Conservation (phyloP, 2,329 filamentous ascomycete species). For the Microthyrium microscopicum region DNA sequence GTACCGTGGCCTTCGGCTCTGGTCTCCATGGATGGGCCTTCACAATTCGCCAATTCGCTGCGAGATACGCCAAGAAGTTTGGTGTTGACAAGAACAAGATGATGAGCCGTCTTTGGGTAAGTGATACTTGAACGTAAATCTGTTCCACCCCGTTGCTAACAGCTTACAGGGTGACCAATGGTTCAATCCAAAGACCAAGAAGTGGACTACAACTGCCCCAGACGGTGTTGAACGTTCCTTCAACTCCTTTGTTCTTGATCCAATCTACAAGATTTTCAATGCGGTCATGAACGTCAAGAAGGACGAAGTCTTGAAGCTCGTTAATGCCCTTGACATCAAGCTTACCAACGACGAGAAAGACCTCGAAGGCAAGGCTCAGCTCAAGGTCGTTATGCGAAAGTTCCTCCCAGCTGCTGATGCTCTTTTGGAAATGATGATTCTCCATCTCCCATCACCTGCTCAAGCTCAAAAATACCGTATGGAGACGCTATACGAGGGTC, state of each 20-base stretch:
- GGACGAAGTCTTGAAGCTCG: constrained; percentile 67
- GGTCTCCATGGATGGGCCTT: constrained; percentile 99
- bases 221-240: constrained; percentile 93
- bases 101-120: constrained; percentile 98
- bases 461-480: constrained; percentile 95
- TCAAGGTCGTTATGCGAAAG: constrained; percentile 97
- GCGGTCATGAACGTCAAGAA: constrained; percentile 98
- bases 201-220: constrained; percentile 83
- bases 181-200: constrained; percentile 99
- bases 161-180: constrained; percentile 67
- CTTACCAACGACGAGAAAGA: constrained; percentile 73
- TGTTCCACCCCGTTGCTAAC: constrained; percentile 12
- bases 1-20: constrained; percentile 97
- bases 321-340: constrained; percentile 93
- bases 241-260: constrained; percentile 98
- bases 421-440: constrained; percentile 99
- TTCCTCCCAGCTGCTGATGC: constrained; percentile 97
- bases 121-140: constrained; percentile 14
- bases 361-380: constrained; percentile 90
- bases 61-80: constrained; percentile 98
- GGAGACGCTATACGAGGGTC: constrained; percentile 98
- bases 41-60: constrained; percentile 94
- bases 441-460: constrained; percentile 90
- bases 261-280: constrained; percentile 98
- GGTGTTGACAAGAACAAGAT: constrained; percentile 99